Conservation (phyloP, 2,329 filamentous ascomycete genomes). For the Paracorniculantispora psalliotae region DNA sequence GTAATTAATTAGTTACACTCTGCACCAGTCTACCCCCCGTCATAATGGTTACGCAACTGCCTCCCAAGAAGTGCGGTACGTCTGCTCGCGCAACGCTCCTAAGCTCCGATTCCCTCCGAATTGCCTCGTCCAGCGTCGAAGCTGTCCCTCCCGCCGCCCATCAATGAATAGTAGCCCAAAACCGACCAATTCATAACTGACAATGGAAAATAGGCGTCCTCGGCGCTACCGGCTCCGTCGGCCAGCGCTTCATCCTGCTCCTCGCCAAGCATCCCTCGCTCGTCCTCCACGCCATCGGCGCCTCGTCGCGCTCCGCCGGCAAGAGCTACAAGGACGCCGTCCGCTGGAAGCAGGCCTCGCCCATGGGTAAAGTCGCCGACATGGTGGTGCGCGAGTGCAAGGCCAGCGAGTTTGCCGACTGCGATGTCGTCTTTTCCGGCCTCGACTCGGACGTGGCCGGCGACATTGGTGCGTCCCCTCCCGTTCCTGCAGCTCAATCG, state of each 20-base stretch:
- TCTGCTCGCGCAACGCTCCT: conserved; percentile 9
- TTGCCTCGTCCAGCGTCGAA: neutral
- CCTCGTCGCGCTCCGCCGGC: conserved; percentile 75
- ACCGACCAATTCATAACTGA: neutral
- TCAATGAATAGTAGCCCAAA: no score
- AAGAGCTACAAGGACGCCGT: conserved; percentile 79
- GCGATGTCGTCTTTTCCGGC: conserved; percentile 89
- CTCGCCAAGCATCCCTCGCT: conserved; percentile 90
- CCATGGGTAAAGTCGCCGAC: conserved; percentile 75
- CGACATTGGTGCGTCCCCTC: conserved; percentile 69
- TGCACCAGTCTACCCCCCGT: neutral
- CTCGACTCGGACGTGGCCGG: conserved; percentile 90
- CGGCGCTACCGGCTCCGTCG: conserved; percentile 89
- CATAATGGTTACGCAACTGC: conserved; percentile 40
- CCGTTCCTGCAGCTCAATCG: no score
- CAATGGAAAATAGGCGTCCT: conserved; percentile 56
- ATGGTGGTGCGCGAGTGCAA: conserved; percentile 82
- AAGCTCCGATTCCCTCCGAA: conserved; percentile 10
- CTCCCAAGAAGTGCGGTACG: conserved; percentile 56
- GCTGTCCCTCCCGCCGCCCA: no score
- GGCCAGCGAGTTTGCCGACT: conserved; percentile 77
- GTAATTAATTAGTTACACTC: neutral
- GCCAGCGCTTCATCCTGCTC: conserved; percentile 90
- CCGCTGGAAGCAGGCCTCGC: conserved; percentile 87
- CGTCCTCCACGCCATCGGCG: conserved; percentile 77